phyloP scores from a whole-genome alignment of 2,329 filamentous ascomycete species.

The Hysterium pulicare region DNA sequence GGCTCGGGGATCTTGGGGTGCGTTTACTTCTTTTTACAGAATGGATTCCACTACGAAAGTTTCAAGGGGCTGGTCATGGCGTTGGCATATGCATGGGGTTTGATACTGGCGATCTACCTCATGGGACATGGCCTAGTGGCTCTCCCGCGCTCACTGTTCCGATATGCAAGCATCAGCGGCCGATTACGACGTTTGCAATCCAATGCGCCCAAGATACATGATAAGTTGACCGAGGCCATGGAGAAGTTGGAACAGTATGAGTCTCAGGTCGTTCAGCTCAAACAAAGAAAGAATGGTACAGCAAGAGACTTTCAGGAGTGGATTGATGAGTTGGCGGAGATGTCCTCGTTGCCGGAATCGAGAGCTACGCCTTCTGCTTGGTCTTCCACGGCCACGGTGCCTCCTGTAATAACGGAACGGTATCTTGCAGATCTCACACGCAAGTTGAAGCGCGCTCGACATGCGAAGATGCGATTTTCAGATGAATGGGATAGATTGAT shows the following conservation, averaged over 20 bases:
- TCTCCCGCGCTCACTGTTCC: slow-evolving; percentile 77
- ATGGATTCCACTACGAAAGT: slow-evolving; percentile 67
- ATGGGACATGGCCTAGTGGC: slow-evolving; percentile 97
- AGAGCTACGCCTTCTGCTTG: slow-evolving; percentile 32
- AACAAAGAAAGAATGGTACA: slow-evolving; percentile 74
- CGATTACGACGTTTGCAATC: slow-evolving; percentile 72
- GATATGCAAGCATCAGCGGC: slow-evolving; percentile 72
- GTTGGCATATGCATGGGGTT: slow-evolving; percentile 87
- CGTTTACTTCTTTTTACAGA: slow-evolving; percentile 77
- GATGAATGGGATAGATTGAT: slow-evolving; percentile 84
- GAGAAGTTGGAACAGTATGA: slow-evolving; percentile 78
- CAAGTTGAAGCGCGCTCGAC: slow-evolving; percentile 74
- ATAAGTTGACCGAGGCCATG: slow-evolving; percentile 82
- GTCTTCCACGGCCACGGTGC: slow-evolving; percentile 50
- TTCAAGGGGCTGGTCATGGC: slow-evolving; percentile 89
- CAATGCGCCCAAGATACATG: slow-evolving; percentile 76
- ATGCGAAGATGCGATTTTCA: slow-evolving; percentile 77
- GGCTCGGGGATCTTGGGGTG: slow-evolving; percentile 67
- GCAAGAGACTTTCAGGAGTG: slow-evolving; percentile 78
- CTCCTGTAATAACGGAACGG: slow-evolving; percentile 84
- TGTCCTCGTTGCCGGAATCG: slow-evolving; percentile 64
- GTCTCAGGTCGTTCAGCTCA: slow-evolving; percentile 73
- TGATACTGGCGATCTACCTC: slow-evolving; percentile 88
- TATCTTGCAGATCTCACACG: slow-evolving; percentile 89
- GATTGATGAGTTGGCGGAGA: slow-evolving; percentile 90